Evolutionary conservation across 768 basidiomycete species (phyloP).

Genomic region (Crassisporium funariophilum): DNA sequence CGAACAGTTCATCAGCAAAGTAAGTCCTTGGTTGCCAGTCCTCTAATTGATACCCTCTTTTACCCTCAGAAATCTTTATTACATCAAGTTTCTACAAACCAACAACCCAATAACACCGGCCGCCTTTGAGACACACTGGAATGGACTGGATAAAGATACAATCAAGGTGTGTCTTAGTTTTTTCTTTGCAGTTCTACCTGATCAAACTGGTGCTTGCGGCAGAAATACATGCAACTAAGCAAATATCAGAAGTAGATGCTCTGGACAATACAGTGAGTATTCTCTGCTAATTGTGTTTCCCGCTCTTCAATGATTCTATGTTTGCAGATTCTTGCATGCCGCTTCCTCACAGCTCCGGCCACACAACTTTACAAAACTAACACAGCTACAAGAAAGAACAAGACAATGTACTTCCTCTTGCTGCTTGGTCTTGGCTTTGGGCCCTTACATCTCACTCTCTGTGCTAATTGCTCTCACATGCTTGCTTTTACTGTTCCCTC

Average conservation of each 20-base stretch:
- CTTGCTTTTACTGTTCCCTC: no score
- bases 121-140: conserved; percentile 5
- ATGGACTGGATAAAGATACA: background rate
- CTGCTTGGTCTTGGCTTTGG: no score
- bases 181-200: background rate
- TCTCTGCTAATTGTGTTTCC: background rate
- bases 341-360: no score
- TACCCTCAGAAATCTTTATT: conserved; percentile 9
- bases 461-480: no score
- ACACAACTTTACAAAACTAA: no score
- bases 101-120: conserved; percentile 4
- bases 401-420: no score
- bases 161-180: background rate
- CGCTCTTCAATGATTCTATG: background rate
- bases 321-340: no score
- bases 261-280: background rate
- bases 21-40: background rate
- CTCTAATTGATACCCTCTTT: background rate
- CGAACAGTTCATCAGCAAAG: conserved; percentile 2
- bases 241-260: background rate
- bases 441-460: no score
- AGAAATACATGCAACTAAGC: background rate
- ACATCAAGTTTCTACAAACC: conserved; percentile 7
- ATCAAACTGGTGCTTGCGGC: background rate
- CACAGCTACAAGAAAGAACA: no score